Percentiles rank a stretch among this genome's conserved stretches.
Conservation (phyloP, 176 grass and related monocot species). For the Raddia guianensis region DNA sequence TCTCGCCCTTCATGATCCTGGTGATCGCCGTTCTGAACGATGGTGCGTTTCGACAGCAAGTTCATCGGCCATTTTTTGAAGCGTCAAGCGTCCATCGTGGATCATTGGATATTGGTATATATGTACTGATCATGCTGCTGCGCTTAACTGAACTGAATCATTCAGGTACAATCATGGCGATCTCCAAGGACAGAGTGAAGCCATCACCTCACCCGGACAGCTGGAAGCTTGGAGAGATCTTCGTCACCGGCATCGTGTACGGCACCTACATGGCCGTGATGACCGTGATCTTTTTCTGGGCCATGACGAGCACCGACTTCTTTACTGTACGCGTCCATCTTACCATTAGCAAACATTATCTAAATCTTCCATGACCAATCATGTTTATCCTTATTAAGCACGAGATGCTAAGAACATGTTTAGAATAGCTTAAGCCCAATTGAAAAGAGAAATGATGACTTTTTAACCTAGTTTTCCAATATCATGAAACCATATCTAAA, state of each 20-base stretch:
- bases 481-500: no score
- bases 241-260: slow-evolving; percentile 84
- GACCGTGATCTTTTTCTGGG: slow-evolving; percentile 97
- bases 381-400: no score
- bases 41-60: slow-evolving; percentile 45
- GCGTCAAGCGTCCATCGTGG: no score
- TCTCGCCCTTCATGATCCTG: slow-evolving; percentile 97
- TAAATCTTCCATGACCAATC: neutral
- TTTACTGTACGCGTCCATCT: slow-evolving; percentile 55
- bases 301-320: slow-evolving; percentile 84
- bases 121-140: neutral
- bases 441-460: no score
- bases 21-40: slow-evolving; percentile 98
- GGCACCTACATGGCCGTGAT: slow-evolving; percentile 83
- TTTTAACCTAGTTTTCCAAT: no score
- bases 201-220: slow-evolving; percentile 91
- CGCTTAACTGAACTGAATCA: neutral
- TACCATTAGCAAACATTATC: neutral
- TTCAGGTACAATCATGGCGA: slow-evolving; percentile 96
- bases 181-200: slow-evolving; percentile 94
- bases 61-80: neutral
- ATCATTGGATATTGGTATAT: neutral
- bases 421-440: no score
- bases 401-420: neutral
- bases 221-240: slow-evolving; percentile 96